Percentiles rank a stretch among this genome's conserved stretches.
phyloP scores from a whole-genome alignment of 805 yeast genomes.

The Metschnikowia arizonensis region DNA sequence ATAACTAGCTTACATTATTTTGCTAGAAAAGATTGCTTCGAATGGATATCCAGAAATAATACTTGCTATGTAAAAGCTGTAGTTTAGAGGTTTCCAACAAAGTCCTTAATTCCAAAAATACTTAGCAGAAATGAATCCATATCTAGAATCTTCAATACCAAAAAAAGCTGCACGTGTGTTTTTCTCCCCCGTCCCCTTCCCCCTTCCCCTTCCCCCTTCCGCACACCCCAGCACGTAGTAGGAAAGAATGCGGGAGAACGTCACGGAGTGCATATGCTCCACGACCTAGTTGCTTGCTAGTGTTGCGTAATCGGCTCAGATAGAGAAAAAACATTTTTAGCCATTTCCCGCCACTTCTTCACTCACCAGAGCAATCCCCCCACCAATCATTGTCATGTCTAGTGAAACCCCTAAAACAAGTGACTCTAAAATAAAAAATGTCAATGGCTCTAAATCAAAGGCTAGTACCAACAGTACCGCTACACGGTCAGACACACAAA shows the following conservation, averaged over 20 bases:
- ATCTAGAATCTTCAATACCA: no score
- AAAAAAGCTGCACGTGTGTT: no score
- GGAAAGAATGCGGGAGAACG: slow-evolving; percentile 1
- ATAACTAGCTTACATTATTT: slow-evolving; percentile 1
- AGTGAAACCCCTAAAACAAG: slow-evolving; percentile 1
- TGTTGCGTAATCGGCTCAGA: slow-evolving; percentile 3
- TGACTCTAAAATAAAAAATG: no score
- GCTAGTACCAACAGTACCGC: not conserved
- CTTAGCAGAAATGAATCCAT: no score
- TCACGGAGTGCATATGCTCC: slow-evolving; percentile 1
- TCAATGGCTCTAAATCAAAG: not conserved
- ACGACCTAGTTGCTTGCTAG: slow-evolving; percentile 1
- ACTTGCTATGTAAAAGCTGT: no score
- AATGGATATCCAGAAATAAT: not conserved
- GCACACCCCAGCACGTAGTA: not conserved
- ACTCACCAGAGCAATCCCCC: not conserved
- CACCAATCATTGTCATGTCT: not conserved
- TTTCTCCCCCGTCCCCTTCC: not conserved
- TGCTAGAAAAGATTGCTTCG: slow-evolving; percentile 2
- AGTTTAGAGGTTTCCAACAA: no score
- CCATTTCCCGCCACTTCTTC: not conserved
- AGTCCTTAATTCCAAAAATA: no score
- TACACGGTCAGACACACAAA: not conserved
- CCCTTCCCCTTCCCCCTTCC: no score
- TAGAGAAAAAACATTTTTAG: not conserved